Evolutionary conservation across 2,329 filamentous ascomycete species (phyloP).

Genomic region (Ophiocordyceps camponoti-floridani): DNA sequence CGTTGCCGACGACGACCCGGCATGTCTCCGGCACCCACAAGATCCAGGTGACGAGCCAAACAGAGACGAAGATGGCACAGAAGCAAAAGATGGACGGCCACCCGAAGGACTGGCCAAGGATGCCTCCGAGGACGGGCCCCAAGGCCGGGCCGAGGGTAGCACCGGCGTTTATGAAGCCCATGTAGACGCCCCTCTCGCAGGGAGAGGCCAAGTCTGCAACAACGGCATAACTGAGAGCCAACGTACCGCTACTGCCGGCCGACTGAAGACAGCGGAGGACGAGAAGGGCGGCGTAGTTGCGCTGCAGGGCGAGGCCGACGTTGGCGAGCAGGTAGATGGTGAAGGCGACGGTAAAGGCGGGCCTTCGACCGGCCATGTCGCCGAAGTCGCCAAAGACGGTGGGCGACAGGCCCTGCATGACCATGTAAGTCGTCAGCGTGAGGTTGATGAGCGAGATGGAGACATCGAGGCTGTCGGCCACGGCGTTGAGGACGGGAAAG

Average conservation of each 20-base stretch:
- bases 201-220: constrained; percentile 54
- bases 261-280: constrained; percentile 45
- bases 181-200: constrained; percentile 53
- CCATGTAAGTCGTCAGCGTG: constrained; percentile 41
- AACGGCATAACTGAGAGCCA: constrained; percentile 54
- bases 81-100: constrained; percentile 60
- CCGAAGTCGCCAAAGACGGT: constrained; percentile 43
- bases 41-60: constrained; percentile 34
- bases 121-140: constrained; percentile 44
- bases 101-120: constrained; percentile 43
- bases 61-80: constrained; percentile 33
- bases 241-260: constrained; percentile 45
- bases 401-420: constrained; percentile 44
- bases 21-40: constrained; percentile 41
- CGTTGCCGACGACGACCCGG: constrained; percentile 42
- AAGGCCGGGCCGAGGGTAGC: constrained; percentile 36
- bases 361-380: constrained; percentile 41
- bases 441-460: constrained; percentile 24
- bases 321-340: constrained; percentile 39
- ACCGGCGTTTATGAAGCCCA: constrained; percentile 46
- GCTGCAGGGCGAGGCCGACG: constrained; percentile 39
- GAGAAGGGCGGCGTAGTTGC: constrained; percentile 37
- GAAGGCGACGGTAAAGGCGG: constrained; percentile 40
- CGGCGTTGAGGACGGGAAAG: constrained; percentile 21
- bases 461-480: constrained; percentile 21